Base-by-base conservation (phyloP, 257 asterid species). In the Gentiana dahurica region DNA sequence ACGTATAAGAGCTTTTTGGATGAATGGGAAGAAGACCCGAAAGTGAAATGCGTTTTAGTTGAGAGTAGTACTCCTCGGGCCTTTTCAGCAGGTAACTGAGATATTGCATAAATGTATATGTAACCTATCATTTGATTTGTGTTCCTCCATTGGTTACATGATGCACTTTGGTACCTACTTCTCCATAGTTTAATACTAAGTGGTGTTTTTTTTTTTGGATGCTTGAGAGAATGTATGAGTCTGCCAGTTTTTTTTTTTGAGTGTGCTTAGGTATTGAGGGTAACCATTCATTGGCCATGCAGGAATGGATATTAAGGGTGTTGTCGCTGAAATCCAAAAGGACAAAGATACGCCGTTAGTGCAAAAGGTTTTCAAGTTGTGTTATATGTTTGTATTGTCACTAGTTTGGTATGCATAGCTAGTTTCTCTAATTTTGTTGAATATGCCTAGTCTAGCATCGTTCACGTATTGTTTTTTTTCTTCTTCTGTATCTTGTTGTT, bases 261-360 rank as follows among this genome's bases (percentile, higher is more conserved):
- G 12, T 37, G 61, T 50, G 46, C 49, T 38, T 63, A 60, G 77
- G 67, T 64, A 56, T 74, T 74, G 77, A 76, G 81, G 78, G 75
- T 75, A 67, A 69, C 74, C 70, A 51, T 66, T 73, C 66, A 69
- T 74, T 80, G 65, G 70, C 53, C 72, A 75, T 82, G 97, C 95
- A 88, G 97, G 95, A 55, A 83, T 88, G 97, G 97, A 88, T 85
- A 83, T 85, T 83, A 88, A 88, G 78, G 94, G 94, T 57, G 85
- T 88, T 74, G 95, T 80, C 71, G 88, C 91, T 55, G 91, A 85
- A 83, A 81, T 88, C 67, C 95, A 67, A 65, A 85, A 81, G 86
- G 91, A 88, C 81, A 85, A 85, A 81, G 66, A 70, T 67, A 79
- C 94, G 36, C 73, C 91, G 67, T 91, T 85, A 62, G 94, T 81